Percentiles rank a stretch among this genome's conserved stretches.
Conservation (phyloP, 768 basidiomycete species). For the Calocera cornea region DNA sequence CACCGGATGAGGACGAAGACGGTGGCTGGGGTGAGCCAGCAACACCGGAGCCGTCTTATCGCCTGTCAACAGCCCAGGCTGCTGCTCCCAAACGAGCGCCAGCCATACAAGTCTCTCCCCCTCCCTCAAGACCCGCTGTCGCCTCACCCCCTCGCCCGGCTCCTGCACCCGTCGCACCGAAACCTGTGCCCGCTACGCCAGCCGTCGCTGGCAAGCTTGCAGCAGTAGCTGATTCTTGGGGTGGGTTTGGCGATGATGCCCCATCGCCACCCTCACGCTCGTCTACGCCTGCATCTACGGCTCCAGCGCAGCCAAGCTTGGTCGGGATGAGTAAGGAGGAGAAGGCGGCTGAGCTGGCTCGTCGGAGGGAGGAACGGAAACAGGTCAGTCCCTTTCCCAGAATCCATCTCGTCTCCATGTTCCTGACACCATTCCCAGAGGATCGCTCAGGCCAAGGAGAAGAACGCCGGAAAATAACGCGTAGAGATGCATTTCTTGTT, state of each 20-base stretch:
- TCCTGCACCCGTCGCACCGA: not conserved
- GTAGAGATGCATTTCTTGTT: not conserved
- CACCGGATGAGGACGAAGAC: slow-evolving; percentile 10
- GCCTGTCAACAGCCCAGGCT: slow-evolving; percentile 22
- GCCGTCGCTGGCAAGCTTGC: slow-evolving; percentile 11
- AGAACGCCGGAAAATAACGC: slow-evolving; percentile 38
- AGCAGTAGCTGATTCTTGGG: slow-evolving; percentile 11
- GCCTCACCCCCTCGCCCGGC: not conserved
- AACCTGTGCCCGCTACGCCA: slow-evolving; percentile 4
- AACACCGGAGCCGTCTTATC: not conserved
- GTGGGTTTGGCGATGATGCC: slow-evolving; percentile 5
- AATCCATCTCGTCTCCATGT: not conserved
- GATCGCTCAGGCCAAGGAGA: slow-evolving; percentile 67
- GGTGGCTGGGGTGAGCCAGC: slow-evolving; percentile 4
- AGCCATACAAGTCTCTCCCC: slow-evolving; percentile 17
- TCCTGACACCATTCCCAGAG: slow-evolving; percentile 32
- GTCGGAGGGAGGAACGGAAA: slow-evolving; percentile 82
- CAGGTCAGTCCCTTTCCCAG: slow-evolving; percentile 38
- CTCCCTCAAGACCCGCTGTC: not conserved
- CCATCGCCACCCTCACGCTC: slow-evolving; percentile 6
- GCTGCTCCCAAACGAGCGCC: slow-evolving; percentile 19
- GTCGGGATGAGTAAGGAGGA: slow-evolving; percentile 69
- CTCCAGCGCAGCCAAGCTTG: slow-evolving; percentile 26
- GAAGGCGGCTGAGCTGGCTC: slow-evolving; percentile 83
- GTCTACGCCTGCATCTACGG: slow-evolving; percentile 11